Evolutionary conservation across 768 basidiomycete genomes (phyloP).

Genomic region (Obba rivulosa): DNA sequence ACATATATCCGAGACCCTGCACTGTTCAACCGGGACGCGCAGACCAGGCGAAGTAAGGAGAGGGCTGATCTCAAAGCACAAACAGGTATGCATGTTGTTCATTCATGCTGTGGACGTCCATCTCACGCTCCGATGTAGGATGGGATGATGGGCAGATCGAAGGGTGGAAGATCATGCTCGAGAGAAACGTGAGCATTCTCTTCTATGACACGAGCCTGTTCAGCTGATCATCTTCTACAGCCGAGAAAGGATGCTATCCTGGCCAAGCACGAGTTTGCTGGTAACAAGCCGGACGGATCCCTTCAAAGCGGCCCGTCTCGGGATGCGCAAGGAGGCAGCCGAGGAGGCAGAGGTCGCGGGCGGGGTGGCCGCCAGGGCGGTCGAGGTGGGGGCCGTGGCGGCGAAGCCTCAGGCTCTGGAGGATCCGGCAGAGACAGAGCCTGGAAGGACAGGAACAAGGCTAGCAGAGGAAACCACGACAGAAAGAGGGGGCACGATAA

Average conservation of each 20-base stretch:
- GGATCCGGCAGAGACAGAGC: constrained; percentile 51
- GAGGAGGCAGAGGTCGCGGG: constrained; percentile 25
- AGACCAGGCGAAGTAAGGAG: constrained; percentile 64
- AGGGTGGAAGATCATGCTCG: constrained; percentile 89
- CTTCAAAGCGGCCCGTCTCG: constrained; percentile 5
- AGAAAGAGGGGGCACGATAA: constrained; percentile 84
- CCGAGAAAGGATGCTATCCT: constrained; percentile 72
- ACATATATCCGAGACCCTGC: constrained; percentile 73
- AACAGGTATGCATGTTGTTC: constrained; percentile 46
- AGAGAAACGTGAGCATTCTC: constrained; percentile 63
- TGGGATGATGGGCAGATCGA: constrained; percentile 86
- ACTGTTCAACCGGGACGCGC: constrained; percentile 71
- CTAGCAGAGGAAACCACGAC: constrained; percentile 65
- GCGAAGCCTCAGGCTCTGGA: constrained; percentile 18
- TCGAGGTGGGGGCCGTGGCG: constrained; percentile 32
- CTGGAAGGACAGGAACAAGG: constrained; percentile 74
- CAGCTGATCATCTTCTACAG: constrained; percentile 26
- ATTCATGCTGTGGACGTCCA: neutral
- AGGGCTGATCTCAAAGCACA: constrained; percentile 59
- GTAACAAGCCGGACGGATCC: constrained; percentile 38
- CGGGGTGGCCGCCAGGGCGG: constrained; percentile 32
- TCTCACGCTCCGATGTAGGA: constrained; percentile 32
- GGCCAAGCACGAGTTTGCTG: constrained; percentile 71
- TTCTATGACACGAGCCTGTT: neutral
- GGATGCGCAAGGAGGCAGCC: constrained; percentile 9